Evolutionary conservation across 306 rosid species (phyloP).

Genomic region (Cucurbita argyrosperma): DNA sequence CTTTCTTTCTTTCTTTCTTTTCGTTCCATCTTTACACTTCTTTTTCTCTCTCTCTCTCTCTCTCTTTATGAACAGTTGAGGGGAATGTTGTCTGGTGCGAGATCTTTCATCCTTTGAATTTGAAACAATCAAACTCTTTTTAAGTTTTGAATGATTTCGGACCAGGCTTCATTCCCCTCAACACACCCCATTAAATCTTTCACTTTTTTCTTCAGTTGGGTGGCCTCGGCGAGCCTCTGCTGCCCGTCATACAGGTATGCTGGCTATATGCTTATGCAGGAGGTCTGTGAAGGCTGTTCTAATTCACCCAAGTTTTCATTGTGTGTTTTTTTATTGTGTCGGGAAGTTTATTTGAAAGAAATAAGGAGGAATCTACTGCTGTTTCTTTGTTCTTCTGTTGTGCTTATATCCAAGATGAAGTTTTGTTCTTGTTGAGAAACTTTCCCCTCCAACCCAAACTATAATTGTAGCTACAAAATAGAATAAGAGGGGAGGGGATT

Average conservation of each 20-base stretch:
- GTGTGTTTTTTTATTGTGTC: background rate
- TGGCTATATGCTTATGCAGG: background rate
- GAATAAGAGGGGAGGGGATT: background rate
- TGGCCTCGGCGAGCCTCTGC: background rate
- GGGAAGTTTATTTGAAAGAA: background rate
- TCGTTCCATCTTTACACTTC: background rate
- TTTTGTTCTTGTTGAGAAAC: background rate
- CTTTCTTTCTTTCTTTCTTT: background rate
- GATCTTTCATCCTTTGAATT: constrained; percentile 2
- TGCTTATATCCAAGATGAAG: background rate
- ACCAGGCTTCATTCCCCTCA: constrained; percentile 21
- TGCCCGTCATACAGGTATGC: background rate
- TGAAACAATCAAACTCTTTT: background rate
- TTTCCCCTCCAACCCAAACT: background rate
- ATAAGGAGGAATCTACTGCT: background rate
- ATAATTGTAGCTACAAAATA: background rate
- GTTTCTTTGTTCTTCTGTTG: background rate
- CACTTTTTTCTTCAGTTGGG: background rate
- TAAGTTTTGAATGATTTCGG: constrained; percentile 4
- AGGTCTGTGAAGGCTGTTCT: background rate
- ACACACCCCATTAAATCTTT: background rate
- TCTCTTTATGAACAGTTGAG: constrained; percentile 9
- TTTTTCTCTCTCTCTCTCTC: background rate
- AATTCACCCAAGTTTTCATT: background rate
- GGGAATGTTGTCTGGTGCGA: constrained; percentile 16